These are phyloP conservation scores for Escallonia herrerae DNA, from an alignment of 129 eudicot genomes.

Conservation along the genomic window DNA sequence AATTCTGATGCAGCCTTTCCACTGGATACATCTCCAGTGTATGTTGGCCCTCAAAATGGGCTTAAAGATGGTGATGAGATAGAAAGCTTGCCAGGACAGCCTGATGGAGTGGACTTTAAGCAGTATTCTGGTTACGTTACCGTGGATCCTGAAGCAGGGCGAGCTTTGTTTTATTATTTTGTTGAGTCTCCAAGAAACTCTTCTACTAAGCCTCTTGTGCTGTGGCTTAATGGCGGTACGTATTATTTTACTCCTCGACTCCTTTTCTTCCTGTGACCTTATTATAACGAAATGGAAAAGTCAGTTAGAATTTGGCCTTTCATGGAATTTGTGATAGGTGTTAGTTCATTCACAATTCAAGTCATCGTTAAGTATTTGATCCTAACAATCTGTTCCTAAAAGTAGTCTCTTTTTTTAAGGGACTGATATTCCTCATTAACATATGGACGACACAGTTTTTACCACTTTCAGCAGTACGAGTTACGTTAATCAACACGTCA, in stretches of 20 bases:
- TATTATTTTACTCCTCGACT: not conserved
- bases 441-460: too few species aligned
- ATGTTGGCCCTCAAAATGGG: conserved; percentile 25
- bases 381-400: too few species aligned
- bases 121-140: conserved; percentile 53
- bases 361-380: too few species aligned
- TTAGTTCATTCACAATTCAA: too few species aligned
- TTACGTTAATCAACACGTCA: too few species aligned
- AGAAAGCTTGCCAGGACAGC: conserved; percentile 40
- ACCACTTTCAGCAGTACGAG: too few species aligned
- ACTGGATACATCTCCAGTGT: conserved; percentile 10
- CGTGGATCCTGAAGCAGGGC: conserved; percentile 35
- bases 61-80: conserved; percentile 37
- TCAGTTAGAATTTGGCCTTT: too few species aligned
- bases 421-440: too few species aligned
- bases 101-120: conserved; percentile 30
- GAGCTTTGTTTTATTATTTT: conserved; percentile 50
- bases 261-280: too few species aligned
- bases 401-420: too few species aligned
- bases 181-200: conserved; percentile 44
- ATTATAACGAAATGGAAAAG: too few species aligned
- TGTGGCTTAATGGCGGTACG: conserved; percentile 48
- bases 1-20: not conserved
- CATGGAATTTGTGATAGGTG: too few species aligned
- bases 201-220: conserved; percentile 43